phyloP scores from a whole-genome alignment of 495 filamentous ascomycete genomes.

The Daldinia decipiens region DNA sequence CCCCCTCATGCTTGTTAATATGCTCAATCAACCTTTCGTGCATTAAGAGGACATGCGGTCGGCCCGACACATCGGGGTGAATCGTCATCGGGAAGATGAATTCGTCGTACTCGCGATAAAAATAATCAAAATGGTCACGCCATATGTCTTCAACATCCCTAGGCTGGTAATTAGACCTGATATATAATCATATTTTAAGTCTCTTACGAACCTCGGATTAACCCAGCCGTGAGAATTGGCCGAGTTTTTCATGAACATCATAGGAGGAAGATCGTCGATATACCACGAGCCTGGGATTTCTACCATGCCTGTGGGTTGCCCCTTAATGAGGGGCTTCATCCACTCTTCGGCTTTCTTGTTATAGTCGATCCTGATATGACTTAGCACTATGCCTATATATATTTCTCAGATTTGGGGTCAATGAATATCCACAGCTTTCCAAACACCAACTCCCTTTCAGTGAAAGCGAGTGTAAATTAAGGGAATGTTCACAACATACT shows the following conservation, averaged over 20 bases:
- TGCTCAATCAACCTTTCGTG: conserved; percentile 71
- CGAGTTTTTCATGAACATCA: conserved; percentile 67
- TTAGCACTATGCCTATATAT: conserved; percentile 2
- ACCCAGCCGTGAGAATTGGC: conserved; percentile 68
- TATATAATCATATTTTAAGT: neutral
- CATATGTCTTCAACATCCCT: conserved; percentile 66
- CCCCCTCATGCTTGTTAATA: conserved; percentile 77
- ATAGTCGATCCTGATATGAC: conserved; percentile 56
- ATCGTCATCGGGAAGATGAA: conserved; percentile 71
- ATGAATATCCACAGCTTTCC: neutral
- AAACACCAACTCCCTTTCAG: neutral
- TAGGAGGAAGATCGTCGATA: conserved; percentile 65
- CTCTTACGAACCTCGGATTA: conserved; percentile 51
- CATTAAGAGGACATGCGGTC: conserved; percentile 68
- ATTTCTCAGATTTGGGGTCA: neutral
- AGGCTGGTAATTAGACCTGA: neutral
- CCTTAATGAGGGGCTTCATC: conserved; percentile 65
- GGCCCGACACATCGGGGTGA: conserved; percentile 68
- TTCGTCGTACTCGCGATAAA: conserved; percentile 68
- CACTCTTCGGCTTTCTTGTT: conserved; percentile 61
- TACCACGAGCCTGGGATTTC: conserved; percentile 69
- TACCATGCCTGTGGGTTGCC: conserved; percentile 60
- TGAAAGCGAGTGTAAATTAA: neutral
- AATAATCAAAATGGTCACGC: conserved; percentile 69
- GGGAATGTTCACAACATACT: neutral